These are phyloP conservation scores for Phellopilus nigrolimitatus DNA, from an alignment of 1,284 basidiomycete genomes.

Conservation along the genomic window DNA sequence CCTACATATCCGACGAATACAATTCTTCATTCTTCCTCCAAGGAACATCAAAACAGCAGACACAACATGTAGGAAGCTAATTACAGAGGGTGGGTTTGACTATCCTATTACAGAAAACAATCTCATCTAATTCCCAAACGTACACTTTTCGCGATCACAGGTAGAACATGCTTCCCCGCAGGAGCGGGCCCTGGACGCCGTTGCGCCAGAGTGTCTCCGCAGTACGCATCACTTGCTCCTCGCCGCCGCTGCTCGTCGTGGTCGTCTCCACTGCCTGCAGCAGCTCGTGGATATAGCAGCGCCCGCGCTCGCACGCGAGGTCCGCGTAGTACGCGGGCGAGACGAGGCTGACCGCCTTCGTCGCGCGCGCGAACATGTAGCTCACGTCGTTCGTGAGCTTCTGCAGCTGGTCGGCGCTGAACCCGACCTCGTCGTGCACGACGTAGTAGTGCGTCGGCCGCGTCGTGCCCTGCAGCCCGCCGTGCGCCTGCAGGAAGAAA, in stretches of 20 bases:
- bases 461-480: conserved; percentile 45
- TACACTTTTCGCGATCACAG: too few species aligned
- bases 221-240: conserved; percentile 46
- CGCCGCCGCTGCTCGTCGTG: conserved; percentile 24
- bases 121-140: too few species aligned
- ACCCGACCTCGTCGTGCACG: conserved; percentile 66
- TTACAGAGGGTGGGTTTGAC: too few species aligned
- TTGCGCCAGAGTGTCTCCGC: conserved; percentile 50
- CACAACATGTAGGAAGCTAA: too few species aligned
- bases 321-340: conserved; percentile 75
- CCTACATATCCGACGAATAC: too few species aligned
- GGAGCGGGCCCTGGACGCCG: conserved; percentile 44
- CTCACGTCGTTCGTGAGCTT: conserved; percentile 52
- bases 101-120: too few species aligned
- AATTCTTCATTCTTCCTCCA: too few species aligned
- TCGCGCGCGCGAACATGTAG: conserved; percentile 75
- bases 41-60: too few species aligned
- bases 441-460: conserved; percentile 75
- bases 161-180: conserved; percentile 72
- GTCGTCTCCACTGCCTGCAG: conserved; percentile 48
- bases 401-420: conserved; percentile 65
- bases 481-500: conserved; percentile 54
- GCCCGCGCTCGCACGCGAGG: conserved; percentile 70
- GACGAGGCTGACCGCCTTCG: conserved; percentile 75
- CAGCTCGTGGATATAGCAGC: conserved; percentile 67